Evolutionary conservation across 257 asterid species (phyloP), one percentile per base, ranked within the genome.

Genomic region (Nicotiana tabacum): DNA sequence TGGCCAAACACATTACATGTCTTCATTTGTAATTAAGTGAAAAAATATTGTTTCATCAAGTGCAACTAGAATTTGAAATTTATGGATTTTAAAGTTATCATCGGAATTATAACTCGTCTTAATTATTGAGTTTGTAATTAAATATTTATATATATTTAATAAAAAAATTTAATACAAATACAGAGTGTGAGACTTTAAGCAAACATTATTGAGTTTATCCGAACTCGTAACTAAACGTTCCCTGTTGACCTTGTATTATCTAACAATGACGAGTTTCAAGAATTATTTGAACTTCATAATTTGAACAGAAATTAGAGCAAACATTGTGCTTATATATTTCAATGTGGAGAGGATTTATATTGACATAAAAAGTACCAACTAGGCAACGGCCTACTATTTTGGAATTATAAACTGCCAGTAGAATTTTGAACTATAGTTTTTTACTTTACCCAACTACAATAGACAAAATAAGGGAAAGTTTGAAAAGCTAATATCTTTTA

Each of bases 21-120:
- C 51, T 43, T 43, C 3, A 43, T 1, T 43, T 43, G 11, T 43
- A 43, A 43, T 43, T 43, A 37, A 37, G 43, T 6, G 43, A 37
- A 37, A 37, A 37, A 37, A 37, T 37, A 37, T 37, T 6, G 1
- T 6, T 5, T 5, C 6, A 9, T 37, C 43, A 37, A 0, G 43
- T 5, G 8, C 6, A 5, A 0, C 6, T 5, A 37, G 6, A 6
- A 37, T 37, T 39, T 6, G 1, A 35, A 35, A 4, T 35, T 35
- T 35, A 8, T 9, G 51, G 0, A 9, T 9, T 43, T 0, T 9
- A 43, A 8, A 2, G 1, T 43, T 43, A 0, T 0, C 51, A 43
- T 43, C 12, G 2, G 9, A 43, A 43, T 43, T 43, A 43, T 9
- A 43, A 0, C 12, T 43, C 51, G 11, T 43, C 11, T 6, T 39